phyloP scores from a whole-genome alignment of 139 green algal species.

The Trebouxia sp. region DNA sequence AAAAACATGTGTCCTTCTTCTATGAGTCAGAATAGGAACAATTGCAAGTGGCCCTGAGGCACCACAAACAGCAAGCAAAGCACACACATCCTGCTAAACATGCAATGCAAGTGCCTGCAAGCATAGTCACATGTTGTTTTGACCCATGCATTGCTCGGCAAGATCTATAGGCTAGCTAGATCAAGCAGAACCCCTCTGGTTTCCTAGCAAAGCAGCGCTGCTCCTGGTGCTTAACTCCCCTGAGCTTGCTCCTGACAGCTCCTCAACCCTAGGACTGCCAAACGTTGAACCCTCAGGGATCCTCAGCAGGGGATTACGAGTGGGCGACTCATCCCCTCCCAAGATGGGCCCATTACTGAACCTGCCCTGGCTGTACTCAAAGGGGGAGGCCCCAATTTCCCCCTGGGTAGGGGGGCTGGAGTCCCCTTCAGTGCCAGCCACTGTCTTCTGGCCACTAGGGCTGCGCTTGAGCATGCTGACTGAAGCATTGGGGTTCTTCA shows the following conservation, averaged over 20 bases:
- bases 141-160: no score
- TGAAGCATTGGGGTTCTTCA: neutral
- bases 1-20: no score
- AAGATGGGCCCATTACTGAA: conserved; percentile 15
- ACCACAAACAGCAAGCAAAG: no score
- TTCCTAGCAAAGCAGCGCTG: conserved; percentile 1
- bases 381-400: neutral
- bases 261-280: neutral
- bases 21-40: no score
- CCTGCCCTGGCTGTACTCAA: neutral
- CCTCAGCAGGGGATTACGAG: neutral
- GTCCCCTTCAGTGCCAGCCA: neutral
- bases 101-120: no score
- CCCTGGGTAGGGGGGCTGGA: neutral
- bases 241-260: neutral
- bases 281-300: neutral
- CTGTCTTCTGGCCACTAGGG: conserved; percentile 10
- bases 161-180: no score
- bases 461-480: conserved; percentile 10
- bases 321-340: neutral
- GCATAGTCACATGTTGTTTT: no score
- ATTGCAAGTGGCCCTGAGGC: no score
- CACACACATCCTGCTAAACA: no score
- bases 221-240: neutral
- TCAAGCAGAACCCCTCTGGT: neutral